These are phyloP conservation scores for Neospora caninum DNA, from an alignment of 169 alveolate species.

Conservation along the genomic window DNA sequence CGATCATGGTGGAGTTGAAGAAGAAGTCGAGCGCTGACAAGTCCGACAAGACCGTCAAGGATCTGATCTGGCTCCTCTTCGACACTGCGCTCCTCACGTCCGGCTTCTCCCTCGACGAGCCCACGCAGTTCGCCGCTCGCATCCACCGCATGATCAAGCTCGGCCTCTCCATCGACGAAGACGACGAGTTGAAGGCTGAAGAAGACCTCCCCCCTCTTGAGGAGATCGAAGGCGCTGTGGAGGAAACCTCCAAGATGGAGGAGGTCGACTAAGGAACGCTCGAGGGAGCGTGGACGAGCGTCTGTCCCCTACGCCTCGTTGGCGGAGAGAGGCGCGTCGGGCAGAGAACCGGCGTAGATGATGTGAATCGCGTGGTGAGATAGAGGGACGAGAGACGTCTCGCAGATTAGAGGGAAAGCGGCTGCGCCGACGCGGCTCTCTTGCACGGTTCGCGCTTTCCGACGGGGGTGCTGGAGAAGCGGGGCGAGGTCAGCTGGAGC, in stretches of 20 bases:
- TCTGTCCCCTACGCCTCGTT: neutral
- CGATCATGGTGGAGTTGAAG: conserved; percentile 96
- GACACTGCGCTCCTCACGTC: conserved; percentile 98
- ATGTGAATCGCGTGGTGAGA: no score
- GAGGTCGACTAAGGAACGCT: conserved; percentile 90
- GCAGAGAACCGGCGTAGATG: no score
- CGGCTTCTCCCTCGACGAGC: conserved; percentile 99
- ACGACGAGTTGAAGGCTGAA: conserved; percentile 82
- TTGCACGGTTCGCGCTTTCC: no score
- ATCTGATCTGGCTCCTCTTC: conserved; percentile 97
- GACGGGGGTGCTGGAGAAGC: no score
- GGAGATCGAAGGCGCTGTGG: conserved; percentile 85
- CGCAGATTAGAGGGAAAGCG: no score
- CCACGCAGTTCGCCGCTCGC: conserved; percentile 98
- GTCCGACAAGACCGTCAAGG: conserved; percentile 98
- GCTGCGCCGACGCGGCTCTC: no score
- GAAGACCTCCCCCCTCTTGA: conserved; percentile 92
- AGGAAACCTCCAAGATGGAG: conserved; percentile 95
- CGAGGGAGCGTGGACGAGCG: neutral
- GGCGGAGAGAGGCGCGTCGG: no score
- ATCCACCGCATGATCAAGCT: conserved; percentile 99
- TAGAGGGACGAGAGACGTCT: no score
- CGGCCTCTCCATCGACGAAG: conserved; percentile 98
- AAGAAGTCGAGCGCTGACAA: conserved; percentile 96
- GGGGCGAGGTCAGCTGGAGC: no score